These are phyloP conservation scores for Ambrosia hybrid DNA, from an alignment of 140 eudicot species.

Conservation along the genomic window DNA sequence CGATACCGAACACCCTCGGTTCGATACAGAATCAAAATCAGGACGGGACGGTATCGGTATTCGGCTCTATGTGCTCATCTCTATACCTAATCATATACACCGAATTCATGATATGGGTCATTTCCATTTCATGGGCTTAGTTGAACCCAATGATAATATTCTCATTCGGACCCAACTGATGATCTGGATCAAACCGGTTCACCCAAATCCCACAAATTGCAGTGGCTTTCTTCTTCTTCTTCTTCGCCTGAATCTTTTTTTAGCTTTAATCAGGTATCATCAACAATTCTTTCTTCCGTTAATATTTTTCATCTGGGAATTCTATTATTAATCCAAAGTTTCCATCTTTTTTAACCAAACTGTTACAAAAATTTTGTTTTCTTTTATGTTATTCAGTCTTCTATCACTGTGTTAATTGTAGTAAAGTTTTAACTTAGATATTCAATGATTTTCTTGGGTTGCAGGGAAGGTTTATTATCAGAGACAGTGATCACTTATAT, in stretches of 20 bases:
- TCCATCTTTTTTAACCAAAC: no score
- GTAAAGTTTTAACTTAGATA: neutral
- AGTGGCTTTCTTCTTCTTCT: constrained; percentile 2
- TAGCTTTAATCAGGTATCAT: constrained; percentile 5
- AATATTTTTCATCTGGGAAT: neutral
- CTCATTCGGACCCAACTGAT: neutral
- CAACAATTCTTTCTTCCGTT: neutral
- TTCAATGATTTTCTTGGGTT: neutral
- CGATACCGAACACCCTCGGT: no score
- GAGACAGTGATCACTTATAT: constrained; percentile 6
- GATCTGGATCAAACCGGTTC: neutral
- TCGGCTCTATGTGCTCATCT: no score
- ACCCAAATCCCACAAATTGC: constrained; percentile 11
- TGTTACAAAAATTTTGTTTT: neutral
- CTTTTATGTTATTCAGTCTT: no score
- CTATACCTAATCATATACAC: no score
- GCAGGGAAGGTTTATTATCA: neutral
- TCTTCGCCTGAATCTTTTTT: neutral
- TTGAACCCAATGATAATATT: neutral
- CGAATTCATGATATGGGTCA: neutral
- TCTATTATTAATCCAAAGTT: no score
- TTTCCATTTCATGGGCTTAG: constrained; percentile 9
- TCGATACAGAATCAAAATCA: no score
- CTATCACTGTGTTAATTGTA: no score
- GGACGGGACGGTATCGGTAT: no score